These are phyloP conservation scores for Acanthamoeba comandoni DNA, from an alignment of 208 protist genomes.

Conservation along the genomic window DNA sequence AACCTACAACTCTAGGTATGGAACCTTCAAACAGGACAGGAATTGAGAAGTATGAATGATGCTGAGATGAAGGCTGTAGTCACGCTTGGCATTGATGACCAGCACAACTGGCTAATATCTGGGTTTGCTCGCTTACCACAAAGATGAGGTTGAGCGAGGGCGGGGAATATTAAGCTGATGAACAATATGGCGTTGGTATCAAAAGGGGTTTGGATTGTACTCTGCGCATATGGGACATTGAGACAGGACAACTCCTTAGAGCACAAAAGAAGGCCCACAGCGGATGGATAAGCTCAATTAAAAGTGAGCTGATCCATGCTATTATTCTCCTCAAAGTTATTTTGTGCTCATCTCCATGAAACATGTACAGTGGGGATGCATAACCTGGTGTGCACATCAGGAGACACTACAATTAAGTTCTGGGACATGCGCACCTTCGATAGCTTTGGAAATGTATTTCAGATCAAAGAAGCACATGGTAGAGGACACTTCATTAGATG, in stretches of 20 bases:
- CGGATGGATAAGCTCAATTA: constrained; percentile 21
- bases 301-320: background rate
- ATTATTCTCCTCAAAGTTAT: background rate
- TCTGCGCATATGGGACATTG: constrained; percentile 34
- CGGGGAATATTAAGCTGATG: no score
- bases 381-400: constrained; percentile 49
- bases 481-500: background rate
- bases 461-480: constrained; percentile 40
- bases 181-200: no score
- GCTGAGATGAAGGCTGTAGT: no score
- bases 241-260: constrained; percentile 30
- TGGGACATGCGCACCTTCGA: constrained; percentile 45
- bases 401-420: constrained; percentile 55
- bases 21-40: background rate
- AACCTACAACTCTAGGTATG: background rate
- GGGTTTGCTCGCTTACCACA: no score
- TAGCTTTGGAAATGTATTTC: constrained; percentile 13
- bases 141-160: no score
- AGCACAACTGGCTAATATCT: no score
- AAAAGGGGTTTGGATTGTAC: background rate
- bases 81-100: no score
- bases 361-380: background rate
- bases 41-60: background rate
- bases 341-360: background rate
- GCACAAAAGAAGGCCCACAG: constrained; percentile 44